These are phyloP conservation scores for Neofusicoccum umdonicola DNA, from an alignment of 2,329 filamentous ascomycete genomes.

Conservation along the genomic window DNA sequence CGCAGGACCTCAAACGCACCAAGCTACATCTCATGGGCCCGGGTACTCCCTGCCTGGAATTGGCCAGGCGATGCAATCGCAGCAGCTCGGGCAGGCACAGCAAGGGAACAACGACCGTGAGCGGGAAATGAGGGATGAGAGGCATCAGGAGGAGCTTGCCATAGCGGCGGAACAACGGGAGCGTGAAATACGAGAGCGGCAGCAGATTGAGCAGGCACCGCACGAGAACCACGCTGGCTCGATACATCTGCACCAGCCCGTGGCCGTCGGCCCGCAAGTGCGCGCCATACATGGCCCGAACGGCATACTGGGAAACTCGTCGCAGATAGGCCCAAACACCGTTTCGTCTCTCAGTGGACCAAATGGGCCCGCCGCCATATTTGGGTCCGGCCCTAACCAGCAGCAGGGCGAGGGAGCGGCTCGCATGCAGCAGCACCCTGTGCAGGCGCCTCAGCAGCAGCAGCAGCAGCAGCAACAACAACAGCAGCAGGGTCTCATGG, in stretches of 20 bases:
- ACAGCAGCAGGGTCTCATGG: constrained; percentile 53
- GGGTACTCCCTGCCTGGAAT: constrained; percentile 45
- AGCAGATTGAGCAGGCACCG: constrained; percentile 65
- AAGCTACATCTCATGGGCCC: constrained; percentile 35
- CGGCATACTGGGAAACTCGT: constrained; percentile 67
- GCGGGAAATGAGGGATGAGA: constrained; percentile 50
- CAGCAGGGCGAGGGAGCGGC: constrained; percentile 58
- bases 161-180: constrained; percentile 50
- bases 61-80: constrained; percentile 42
- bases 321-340: constrained; percentile 50
- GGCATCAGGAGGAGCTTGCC: constrained; percentile 36
- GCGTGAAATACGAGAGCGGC: constrained; percentile 63
- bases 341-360: constrained; percentile 56
- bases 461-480: constrained; percentile 52
- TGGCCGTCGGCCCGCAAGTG: constrained; percentile 70
- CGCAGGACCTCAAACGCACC: constrained; percentile 31
- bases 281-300: constrained; percentile 87
- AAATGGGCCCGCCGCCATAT: constrained; percentile 62
- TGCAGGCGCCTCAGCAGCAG: constrained; percentile 47
- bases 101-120: constrained; percentile 42
- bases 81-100: constrained; percentile 34
- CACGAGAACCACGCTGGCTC: constrained; percentile 87
- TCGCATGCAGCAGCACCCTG: constrained; percentile 58
- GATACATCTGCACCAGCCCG: constrained; percentile 90
- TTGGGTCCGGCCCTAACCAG: constrained; percentile 66